Percentiles rank a stretch among this genome's conserved stretches.
Evolutionary conservation across 2,329 filamentous ascomycete species (phyloP).

Genomic region (Xylariomycetidae sp.): DNA sequence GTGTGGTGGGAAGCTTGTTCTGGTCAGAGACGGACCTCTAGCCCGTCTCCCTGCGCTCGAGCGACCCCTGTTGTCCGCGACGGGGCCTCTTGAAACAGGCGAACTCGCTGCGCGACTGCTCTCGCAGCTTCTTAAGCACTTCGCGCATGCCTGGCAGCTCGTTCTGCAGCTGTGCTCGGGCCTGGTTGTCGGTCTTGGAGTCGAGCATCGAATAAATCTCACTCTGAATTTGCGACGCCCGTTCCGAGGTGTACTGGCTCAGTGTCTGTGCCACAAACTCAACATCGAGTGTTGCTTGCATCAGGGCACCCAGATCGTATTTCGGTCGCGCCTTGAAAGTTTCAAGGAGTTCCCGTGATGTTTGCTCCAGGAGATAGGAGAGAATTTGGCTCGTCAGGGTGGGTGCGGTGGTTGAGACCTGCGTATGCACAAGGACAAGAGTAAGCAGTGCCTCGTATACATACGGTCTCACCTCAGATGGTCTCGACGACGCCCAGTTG

Average conservation of each 20-base stretch:
- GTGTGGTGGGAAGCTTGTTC: no score
- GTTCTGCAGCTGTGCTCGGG: constrained; percentile 71
- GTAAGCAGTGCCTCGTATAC: constrained; percentile 81
- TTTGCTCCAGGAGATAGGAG: constrained; percentile 79
- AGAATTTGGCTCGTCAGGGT: constrained; percentile 77
- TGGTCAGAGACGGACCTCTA: constrained; percentile 18
- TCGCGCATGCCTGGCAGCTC: constrained; percentile 87
- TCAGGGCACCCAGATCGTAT: constrained; percentile 76
- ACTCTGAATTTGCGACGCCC: constrained; percentile 75
- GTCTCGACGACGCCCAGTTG: constrained; percentile 66
- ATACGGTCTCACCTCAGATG: constrained; percentile 77
- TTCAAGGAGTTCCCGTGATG: constrained; percentile 73
- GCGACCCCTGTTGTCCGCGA: constrained; percentile 8
- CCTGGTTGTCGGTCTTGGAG: constrained; percentile 81
- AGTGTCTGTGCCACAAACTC: constrained; percentile 96
- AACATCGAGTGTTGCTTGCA: constrained; percentile 96
- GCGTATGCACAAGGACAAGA: constrained; percentile 87
- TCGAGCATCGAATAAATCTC: constrained; percentile 92
- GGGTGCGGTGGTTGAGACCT: constrained; percentile 74
- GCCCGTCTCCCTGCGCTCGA: constrained; percentile 25
- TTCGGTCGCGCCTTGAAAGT: constrained; percentile 63
- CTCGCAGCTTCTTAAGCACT: constrained; percentile 77
- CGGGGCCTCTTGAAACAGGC: constrained; percentile 64
- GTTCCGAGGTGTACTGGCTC: constrained; percentile 80
- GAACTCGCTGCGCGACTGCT: constrained; percentile 81